phyloP scores from a whole-genome alignment of 2,329 filamentous ascomycete genomes.

The Aspergillus fumigatus region DNA sequence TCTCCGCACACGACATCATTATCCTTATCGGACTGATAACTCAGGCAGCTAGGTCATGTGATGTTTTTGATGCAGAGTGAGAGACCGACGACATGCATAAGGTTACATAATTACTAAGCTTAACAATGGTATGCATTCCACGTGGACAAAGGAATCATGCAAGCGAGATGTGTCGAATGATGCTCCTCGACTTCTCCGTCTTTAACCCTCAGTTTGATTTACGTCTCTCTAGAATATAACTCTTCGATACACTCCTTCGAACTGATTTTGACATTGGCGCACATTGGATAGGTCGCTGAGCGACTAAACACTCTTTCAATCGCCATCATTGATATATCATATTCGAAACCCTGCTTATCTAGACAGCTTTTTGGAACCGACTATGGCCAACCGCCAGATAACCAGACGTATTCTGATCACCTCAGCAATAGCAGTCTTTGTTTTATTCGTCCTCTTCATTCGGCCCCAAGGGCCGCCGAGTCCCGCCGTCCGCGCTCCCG shows the following conservation, averaged over 20 bases:
- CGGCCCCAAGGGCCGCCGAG: constrained; percentile 34
- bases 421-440: constrained; percentile 27
- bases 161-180: background rate
- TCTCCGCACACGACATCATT: background rate
- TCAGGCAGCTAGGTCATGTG: no score
- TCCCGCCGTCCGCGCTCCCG: constrained; percentile 37
- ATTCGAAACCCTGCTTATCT: background rate
- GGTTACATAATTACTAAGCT: background rate
- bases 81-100: background rate
- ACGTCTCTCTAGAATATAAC: background rate
- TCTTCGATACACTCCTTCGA: background rate
- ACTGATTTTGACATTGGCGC: background rate
- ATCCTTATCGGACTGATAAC: no score
- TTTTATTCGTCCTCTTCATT: constrained; percentile 37
- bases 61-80: no score
- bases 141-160: background rate
- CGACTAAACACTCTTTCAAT: background rate
- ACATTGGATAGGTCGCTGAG: background rate
- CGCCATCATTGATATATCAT: background rate
- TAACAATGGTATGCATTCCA: background rate
- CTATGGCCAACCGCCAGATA: constrained; percentile 36
- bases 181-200: background rate
- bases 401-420: constrained; percentile 34
- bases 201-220: background rate
- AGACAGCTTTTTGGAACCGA: background rate